phyloP scores from a whole-genome alignment of 2,329 filamentous ascomycete genomes.

The Chaetomiaceae sp. region DNA sequence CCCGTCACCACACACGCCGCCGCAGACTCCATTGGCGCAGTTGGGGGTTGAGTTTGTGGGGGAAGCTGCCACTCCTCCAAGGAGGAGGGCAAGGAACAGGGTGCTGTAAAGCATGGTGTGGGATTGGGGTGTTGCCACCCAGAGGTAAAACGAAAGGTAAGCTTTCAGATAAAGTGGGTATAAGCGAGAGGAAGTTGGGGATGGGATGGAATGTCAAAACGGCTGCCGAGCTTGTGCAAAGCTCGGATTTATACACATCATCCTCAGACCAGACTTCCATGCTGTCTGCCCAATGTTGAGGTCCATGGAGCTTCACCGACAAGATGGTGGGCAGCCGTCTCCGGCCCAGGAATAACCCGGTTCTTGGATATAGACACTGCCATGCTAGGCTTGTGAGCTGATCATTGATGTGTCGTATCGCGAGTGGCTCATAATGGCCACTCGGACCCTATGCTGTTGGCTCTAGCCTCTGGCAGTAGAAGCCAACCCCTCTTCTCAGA shows the following conservation, averaged over 20 bases:
- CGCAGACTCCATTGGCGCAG: constrained; percentile 9
- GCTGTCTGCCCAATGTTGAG: neutral
- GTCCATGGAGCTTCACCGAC: neutral
- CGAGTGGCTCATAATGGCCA: neutral
- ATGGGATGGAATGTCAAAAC: neutral
- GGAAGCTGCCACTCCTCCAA: constrained; percentile 10
- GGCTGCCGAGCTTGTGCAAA: neutral
- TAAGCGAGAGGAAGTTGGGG: neutral
- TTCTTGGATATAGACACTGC: neutral
- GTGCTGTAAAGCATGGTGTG: constrained; percentile 11
- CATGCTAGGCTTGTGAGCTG: neutral
- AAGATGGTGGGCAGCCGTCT: neutral
- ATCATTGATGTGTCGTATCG: neutral
- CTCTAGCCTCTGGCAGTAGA: neutral
- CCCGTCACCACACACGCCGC: constrained; percentile 18
- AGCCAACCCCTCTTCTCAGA: neutral
- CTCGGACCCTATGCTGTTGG: neutral
- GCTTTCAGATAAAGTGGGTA: no score
- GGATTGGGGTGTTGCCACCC: neutral
- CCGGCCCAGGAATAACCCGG: neutral
- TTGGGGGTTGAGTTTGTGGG: neutral
- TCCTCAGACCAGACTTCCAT: neutral
- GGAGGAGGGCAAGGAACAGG: constrained; percentile 11
- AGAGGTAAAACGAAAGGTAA: neutral
- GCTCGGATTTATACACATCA: neutral